phyloP scores from a whole-genome alignment of 495 filamentous ascomycete species.

The Talaromyces proteolyticus region DNA sequence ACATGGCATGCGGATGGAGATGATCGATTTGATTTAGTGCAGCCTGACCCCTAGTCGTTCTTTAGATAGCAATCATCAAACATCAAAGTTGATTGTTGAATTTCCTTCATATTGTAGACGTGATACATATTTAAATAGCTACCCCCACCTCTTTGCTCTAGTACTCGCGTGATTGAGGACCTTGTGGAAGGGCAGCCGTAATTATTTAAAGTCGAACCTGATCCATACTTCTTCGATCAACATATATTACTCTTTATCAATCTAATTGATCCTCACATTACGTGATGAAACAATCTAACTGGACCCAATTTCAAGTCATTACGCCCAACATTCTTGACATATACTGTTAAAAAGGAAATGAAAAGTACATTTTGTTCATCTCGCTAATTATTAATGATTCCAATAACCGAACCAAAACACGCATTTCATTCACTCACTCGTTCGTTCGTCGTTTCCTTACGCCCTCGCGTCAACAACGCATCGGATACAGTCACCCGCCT shows the following conservation, averaged over 20 bases:
- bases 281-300: too few species aligned
- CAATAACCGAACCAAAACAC: too few species aligned
- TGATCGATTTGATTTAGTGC: not conserved
- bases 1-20: conserved; percentile 2
- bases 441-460: not conserved
- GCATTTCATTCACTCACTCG: too few species aligned
- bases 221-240: too few species aligned
- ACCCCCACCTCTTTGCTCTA: not conserved
- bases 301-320: too few species aligned
- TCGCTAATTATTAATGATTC: not conserved
- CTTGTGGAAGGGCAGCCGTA: not conserved
- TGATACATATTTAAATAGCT: not conserved
- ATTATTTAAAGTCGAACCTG: too few species aligned
- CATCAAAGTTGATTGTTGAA: not conserved
- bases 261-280: too few species aligned
- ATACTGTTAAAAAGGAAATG: not conserved
- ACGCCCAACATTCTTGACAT: too few species aligned
- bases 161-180: not conserved
- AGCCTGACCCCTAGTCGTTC: conserved; percentile 5
- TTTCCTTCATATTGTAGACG: not conserved
- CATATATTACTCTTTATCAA: too few species aligned
- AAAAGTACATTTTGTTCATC: not conserved
- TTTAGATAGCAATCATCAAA: not conserved
- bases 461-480: conserved; percentile 56
- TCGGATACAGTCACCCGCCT: conserved; percentile 90